Evolutionary conservation across 192 early-diverging fungal genomes (phyloP), one percentile per base, ranked within the genome.

Genomic region (Backusella macrospora): DNA sequence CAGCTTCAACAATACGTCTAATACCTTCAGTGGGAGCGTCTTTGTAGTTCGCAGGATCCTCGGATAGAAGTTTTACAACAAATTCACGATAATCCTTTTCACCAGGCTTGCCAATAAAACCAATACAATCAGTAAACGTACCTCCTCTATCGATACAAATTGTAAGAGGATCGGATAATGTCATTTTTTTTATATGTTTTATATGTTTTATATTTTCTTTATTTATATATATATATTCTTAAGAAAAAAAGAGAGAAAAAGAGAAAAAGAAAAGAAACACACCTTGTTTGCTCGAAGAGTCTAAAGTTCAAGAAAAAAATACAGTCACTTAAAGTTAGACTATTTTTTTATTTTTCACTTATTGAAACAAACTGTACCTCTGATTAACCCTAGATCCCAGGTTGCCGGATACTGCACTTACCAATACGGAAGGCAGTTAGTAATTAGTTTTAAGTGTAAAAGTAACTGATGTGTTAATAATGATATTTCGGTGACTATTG

Each of bases 21-120:
- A 97, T 96, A 38, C 95, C 96, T 79, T 99, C 97, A n/a, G 91
- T 86, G 37, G 96, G 96, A 1, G 97, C 97, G 86, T 97, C 96
- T 45, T 84, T 78, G 73, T 96, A 96, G 83, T 96, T 94, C 38
- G 82, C 77, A 14, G 97, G 96, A 76, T 99, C 97, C 43, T 94
- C 96, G 15, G 90, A 92, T 18, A 99, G 88, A 12, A 99, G 88
- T 74, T 99, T 99, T 14, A 97, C 85, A 1, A 97, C 94, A n/a
- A 90, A 82, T 55, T 87, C 91, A 13, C 79, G 81, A 43, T 81
- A 72, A 46, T 81, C 76, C 1, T 74, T 73, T 15, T 89, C 83
- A 21, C 82, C 78, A 15, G 82, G 81, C 12, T 84, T 86, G 3
- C 90, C 88, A 39, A 90, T 81, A 62, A 90, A 92, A 3, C 89